Base-by-base conservation (phyloP, 148 eudicot species). In the Vaccinium vitisidaea region DNA sequence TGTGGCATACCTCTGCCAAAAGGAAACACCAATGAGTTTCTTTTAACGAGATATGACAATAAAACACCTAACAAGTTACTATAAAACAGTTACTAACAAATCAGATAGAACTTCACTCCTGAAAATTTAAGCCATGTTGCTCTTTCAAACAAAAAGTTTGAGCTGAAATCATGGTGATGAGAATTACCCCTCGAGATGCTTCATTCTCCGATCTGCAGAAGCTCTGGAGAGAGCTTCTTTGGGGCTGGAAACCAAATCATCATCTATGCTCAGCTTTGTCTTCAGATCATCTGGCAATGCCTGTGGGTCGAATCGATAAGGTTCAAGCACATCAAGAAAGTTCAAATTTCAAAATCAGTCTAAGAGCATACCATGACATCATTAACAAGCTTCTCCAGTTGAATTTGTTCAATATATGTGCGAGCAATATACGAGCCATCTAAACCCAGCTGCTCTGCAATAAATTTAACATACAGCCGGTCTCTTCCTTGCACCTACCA, bases 201-300 rank as follows among this genome's bases (percentile, higher is more conserved):
- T 94, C 81, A 77, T 90, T 82, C 96, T 90, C 85, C 94, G 88
- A 88, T 97, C 98, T n/a, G 96, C 90, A 61, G 96, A 97, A 49
- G 98, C 99, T 87, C 98, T 93, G 71, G 98, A 93, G 86, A 97
- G 92, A 70, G 98, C 98, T 91, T 97, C 99, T 90, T 94, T 97
- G 52, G 99, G 99, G 86, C 98, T 95, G 77, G 98, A 87, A 55
- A 86, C 95, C 85, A 94, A 71, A 81, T 95, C 97, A 84, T 93
- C 98, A 83, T 97, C 98, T 84, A 97, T 92, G 88, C 98, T 97
- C 78, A 97, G 92, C 91, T 94, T 93, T 85, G 98, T 92, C 92
- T 89, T 97, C 85, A 97, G 86, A 84, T 97, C 99, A 89, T 91
- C 99, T 83, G 99, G 99, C 86, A 97, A 85, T 85, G 97, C 92